Evolutionary conservation across 2,329 filamentous ascomycete genomes (phyloP), one percentile per base, ranked within the genome.

Genomic region (Fusarium sp.): DNA sequence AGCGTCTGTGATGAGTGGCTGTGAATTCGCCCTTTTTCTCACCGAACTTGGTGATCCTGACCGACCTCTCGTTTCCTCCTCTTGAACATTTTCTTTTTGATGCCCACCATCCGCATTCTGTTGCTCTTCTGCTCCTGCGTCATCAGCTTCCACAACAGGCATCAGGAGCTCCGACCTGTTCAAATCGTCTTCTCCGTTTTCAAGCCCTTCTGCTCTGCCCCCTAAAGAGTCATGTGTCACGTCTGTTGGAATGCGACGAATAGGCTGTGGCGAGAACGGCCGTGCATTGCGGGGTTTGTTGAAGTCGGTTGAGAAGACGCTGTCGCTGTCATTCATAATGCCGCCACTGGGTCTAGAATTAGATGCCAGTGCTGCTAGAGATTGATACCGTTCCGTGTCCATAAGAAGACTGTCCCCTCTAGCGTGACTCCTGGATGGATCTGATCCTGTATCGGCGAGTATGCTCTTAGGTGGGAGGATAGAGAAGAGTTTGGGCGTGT

Each of bases 391-490:
- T 10, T 88, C 85, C 21, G 81, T 76, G 33, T 87, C 86, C 59
- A 86, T 83, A 11, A 88, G 80, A 60, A 91, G 81, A 75, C 87
- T 90, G 75, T 91, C 89, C 27, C 84, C 82, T 37, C 88, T 84
- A 37, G 79, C 79, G 68, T 88, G 84, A 19, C 79, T 70, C 64
- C 78, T 76, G 57, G 79, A 79, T 70, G 74, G 76, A 63, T 85
- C 83, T 10, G 84, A 83, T 4, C 80, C 81, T 10, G 82, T 76
- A 51, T 89, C 88, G 44, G 87, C 86, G 10, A 91, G 85, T 74
- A 91, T 91, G 76, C 88, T 90, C 80, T 88, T 89, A 18, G 89
- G 87, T 42, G 89, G 89, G 52, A 91, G 80, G 72, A 91, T 91
- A 76, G 88, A 90, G 79, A 91, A 92, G 73, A 92, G 83, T 81